Evolutionary conservation across 371 early-diverging fungal species (phyloP), one percentile per base, ranked within the genome.

Genomic region (Blakeslea trispora): DNA sequence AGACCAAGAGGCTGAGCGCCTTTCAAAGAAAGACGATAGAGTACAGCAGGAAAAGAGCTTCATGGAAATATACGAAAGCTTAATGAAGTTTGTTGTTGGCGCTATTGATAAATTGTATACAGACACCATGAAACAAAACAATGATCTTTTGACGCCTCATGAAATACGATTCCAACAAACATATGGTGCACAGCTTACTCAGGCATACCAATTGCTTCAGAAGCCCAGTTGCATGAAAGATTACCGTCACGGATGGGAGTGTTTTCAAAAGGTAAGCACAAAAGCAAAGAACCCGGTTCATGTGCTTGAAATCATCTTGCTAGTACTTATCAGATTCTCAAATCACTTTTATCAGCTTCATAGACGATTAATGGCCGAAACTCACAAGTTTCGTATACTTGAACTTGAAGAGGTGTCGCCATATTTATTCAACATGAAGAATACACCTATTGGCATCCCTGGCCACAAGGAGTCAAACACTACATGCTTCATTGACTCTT

Each of bases 371-470:
- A 74, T 78, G 41, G 80, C 83, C 46, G 86, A 86, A 43, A 71
- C 87, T 5, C 79, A 86, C 18, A 79, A 81, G 32, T 68, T 75
- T 13, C 75, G 88, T 5, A 37, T 81, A 0, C 62, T 91, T 2
- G 75, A 81, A 40, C 63, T 91, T 0, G 57, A 69, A 0, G 72
- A 86, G 10, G 59, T 94, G 0, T 88, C 88, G 28, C 90, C 92
- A 15, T 83, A 77, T 24, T 72, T 92, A 6, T 68, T 81, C 0
- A 57, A 63, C 1, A 50, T 87, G 31, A 68, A 71, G 11, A 68
- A 63, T 14, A 81, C 88, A 0, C 54, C 63, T 2, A 75, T 91
- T n/a, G 77, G 84, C 17, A 81, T 92, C n/a, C 93, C 92, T 4
- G 87, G 85, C 0, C 45, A 71, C 8, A 50, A 55, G 10, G 55